phyloP scores from a whole-genome alignment of 176 grass and related monocot genomes.

The Carex pumila region DNA sequence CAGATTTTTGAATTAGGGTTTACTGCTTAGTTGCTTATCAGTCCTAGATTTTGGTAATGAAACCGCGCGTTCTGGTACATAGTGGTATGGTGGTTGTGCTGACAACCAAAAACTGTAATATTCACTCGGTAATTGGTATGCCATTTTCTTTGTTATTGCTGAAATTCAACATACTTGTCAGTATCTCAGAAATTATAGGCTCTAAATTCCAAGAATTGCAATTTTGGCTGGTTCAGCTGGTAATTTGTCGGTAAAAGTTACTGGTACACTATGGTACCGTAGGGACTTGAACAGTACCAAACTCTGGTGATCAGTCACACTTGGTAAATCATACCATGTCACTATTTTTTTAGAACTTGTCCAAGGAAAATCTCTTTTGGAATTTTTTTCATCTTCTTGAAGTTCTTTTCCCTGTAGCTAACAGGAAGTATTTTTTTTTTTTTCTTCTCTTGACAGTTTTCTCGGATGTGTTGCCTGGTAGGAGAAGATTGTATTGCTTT shows the following conservation, averaged over 20 bases:
- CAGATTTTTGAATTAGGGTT: not conserved
- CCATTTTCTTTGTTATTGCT: not conserved
- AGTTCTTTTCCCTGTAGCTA: not conserved
- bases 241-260: not conserved
- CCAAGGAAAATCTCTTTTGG: not conserved
- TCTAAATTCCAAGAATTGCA: not conserved
- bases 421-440: not conserved
- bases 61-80: not conserved
- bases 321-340: not conserved
- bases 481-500: not conserved
- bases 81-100: not conserved
- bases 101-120: not conserved
- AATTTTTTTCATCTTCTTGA: not conserved
- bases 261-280: not conserved
- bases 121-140: not conserved
- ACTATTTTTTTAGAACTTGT: not conserved
- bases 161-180: not conserved
- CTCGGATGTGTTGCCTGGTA: constrained; percentile 24
- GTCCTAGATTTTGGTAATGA: not conserved
- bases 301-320: not conserved
- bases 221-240: not conserved
- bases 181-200: not conserved
- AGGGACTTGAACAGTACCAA: not conserved
- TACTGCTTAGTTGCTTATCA: not conserved
- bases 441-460: not conserved